Percentiles rank a stretch among this genome's conserved stretches.
Conservation (phyloP, 179 eudicot genomes). For the Beta corolliflora region DNA sequence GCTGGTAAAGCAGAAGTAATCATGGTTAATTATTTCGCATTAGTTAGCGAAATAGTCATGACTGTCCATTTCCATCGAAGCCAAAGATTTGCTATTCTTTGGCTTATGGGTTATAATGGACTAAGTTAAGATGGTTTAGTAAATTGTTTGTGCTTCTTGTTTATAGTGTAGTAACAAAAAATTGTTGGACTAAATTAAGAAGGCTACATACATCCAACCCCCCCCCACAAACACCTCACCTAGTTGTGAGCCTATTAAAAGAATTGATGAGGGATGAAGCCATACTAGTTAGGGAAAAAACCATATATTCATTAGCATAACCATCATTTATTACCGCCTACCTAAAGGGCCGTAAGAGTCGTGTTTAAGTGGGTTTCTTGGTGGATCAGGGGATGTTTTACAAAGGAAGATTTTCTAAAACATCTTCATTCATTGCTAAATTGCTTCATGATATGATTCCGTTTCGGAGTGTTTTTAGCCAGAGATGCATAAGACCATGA, state of each 20-base stretch:
- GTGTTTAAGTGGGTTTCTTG: no score
- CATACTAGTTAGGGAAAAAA: neutral
- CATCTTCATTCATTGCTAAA: no score
- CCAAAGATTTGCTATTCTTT: neutral
- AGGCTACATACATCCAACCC: constrained; percentile 5
- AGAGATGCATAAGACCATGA: no score
- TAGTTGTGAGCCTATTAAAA: neutral
- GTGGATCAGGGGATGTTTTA: no score
- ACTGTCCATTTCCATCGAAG: neutral
- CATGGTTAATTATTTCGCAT: constrained; percentile 7
- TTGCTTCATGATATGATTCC: no score
- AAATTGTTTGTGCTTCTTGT: neutral
- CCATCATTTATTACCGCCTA: no score
- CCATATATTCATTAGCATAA: neutral
- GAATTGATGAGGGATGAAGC: neutral
- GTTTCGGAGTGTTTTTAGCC: no score
- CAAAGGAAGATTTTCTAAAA: no score
- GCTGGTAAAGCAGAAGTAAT: constrained; percentile 51
- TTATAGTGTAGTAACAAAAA: neutral
- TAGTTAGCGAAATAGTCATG: neutral
- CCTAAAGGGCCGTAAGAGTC: no score
- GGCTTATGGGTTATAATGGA: neutral
- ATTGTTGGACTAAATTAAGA: neutral
- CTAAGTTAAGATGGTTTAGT: neutral
- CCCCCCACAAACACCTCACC: neutral